Base-by-base conservation (phyloP, 2,329 filamentous ascomycete species). In the Talaromyces marneffei region DNA sequence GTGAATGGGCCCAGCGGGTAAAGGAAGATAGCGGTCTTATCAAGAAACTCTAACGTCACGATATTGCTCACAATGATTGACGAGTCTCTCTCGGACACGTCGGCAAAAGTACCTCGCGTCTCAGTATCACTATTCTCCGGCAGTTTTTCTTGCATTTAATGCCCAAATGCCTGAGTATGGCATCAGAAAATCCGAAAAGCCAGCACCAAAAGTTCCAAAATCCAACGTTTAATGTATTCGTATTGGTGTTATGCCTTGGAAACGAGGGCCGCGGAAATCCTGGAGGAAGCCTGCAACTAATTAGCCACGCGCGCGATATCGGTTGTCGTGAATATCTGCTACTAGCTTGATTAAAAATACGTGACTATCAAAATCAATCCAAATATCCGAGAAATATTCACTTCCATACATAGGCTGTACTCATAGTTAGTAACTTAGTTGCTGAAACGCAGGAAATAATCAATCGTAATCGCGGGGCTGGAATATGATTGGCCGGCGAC, bases 1-100 rank as follows among this genome's bases (percentile, higher is more conserved):
- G 78, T 48, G 80, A 82, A 72, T 82, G 80, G 79, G 80, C 80
- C 27, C 79, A 79, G 58, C 74, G 80, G 59, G 79, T 80, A 8
- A 74, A 75, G 59, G 75, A 76, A 52, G 72, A 70, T 3, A 79
- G 78, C 60, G 75, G 77, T 18, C 69, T 82, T 52, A 81, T 82
- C 62, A 78, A 74, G 67, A 74, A 75, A 39, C 25, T 57, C 27
- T 62, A 52, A 10, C 25, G 46, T 10, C 29, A 9, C 10, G 10
- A 33, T 14, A 33, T 52, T 20, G 9, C 29, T 31, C 5, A 33
- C 10, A 9, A 52, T 52, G 46, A 33, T 14, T 31, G 29, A n/a
- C 23, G 2, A 35, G 31, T 31, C 16, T 18, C 40, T 27, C 29
- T 14, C 27, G 31, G 27, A 10, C 27, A 33, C 46, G 3, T 33